Base-by-base conservation (phyloP, 805 yeast species). In the Sugiyamaella boreocaroliniensis region DNA sequence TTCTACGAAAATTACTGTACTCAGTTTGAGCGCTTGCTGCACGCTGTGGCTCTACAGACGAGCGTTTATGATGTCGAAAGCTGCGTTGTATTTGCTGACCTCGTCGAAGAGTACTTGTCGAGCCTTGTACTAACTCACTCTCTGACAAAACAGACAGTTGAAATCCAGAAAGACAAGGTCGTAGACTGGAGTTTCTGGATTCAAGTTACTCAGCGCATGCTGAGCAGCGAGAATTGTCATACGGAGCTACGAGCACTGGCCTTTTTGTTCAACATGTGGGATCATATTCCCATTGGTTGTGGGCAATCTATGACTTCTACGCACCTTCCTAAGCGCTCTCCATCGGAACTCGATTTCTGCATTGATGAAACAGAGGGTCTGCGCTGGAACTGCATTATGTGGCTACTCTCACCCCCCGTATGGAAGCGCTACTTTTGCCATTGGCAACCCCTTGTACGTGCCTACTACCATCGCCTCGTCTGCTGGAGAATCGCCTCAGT, bases 121-220 rank as follows among this genome's bases (percentile, higher is more conserved):
- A 60, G 65, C 11, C 60, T 71, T 10, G 57, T 61, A 8, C 58
- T 67, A 22, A 57, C 64, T 45, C 65, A 63, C 47, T 56, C 67
- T 10, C 56, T 58, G 20, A 57, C 66, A 11, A 54, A 50, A 16
- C 59, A 56, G 15, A 62, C 60, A 34, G 66, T 59, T 10, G 50
- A 56, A n/a, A 55, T 56, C 15, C 59, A 58, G 47, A 56, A 53
- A 29, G 63, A 57, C 32, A 56, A 57, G 2, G 66, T 63, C 8
- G 67, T 86, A 20, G 79, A 85, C 68, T 88, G 95, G 93, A 70
- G 72, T 48, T 87, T 89, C 62, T 88, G 96, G 96, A 65, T 84
- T 6, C 72, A 75, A 50, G 82, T 85, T 14, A 66, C 73, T 12
- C 68, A 77, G 54, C 71, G 79, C 52, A 77, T 87, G 82, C 65